These are phyloP conservation scores for Podospora didyma DNA, from an alignment of 495 filamentous ascomycete genomes.

Conservation along the genomic window DNA sequence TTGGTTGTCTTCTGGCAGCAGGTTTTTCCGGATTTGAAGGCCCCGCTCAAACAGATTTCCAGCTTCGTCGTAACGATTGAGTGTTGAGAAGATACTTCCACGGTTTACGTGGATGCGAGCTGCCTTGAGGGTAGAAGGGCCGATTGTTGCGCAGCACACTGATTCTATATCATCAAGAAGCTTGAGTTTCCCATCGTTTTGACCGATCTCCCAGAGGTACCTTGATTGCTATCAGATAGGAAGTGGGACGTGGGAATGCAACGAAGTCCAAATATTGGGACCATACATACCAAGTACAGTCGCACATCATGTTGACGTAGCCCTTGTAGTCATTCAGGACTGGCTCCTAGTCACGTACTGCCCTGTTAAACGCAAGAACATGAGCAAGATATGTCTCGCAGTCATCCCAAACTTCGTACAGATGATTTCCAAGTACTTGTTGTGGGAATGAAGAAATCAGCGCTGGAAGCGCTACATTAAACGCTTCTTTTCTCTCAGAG, in stretches of 20 bases:
- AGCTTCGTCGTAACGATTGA: not conserved
- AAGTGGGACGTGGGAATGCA: too few species aligned
- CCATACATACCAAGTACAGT: too few species aligned
- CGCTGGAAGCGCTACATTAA: too few species aligned
- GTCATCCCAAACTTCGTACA: not conserved
- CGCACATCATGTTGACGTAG: too few species aligned
- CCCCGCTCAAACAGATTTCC: not conserved
- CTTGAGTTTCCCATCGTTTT: too few species aligned
- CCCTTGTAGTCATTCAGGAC: not conserved
- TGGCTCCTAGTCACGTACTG: not conserved
- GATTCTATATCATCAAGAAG: too few species aligned
- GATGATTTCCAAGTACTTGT: not conserved
- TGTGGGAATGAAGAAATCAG: not conserved
- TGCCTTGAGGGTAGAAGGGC: not conserved
- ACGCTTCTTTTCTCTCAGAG: too few species aligned
- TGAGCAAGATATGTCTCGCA: not conserved
- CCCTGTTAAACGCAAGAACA: not conserved
- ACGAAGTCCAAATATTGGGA: too few species aligned
- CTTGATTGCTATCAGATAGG: too few species aligned
- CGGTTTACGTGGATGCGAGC: constrained; percentile 1
- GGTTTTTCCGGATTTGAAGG: not conserved
- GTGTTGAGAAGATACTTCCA: not conserved
- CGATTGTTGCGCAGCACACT: not conserved
- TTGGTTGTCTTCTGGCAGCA: not conserved
- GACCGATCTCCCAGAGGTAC: too few species aligned